Percentiles rank a stretch among this genome's conserved stretches.
Conservation (phyloP, 495 filamentous ascomycete species). For the Aspergillus conjunctus region DNA sequence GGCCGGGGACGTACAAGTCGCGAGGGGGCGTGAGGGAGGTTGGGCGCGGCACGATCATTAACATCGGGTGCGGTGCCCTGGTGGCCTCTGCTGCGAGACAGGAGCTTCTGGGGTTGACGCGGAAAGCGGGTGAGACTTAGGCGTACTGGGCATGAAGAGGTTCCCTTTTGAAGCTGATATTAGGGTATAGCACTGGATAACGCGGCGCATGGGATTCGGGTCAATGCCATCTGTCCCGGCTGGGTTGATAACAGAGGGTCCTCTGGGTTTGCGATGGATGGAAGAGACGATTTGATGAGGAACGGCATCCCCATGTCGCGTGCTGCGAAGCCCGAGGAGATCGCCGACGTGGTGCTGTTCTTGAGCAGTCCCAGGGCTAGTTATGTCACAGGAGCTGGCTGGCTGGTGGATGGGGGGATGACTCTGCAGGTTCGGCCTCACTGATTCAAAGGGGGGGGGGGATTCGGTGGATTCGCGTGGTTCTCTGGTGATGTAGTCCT, state of each 20-base stretch:
- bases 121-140: conserved; percentile 10
- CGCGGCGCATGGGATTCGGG: conserved; percentile 7
- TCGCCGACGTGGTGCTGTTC: conserved; percentile 15
- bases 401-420: conserved; percentile 17
- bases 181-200: conserved; percentile 1
- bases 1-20: not conserved
- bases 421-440: not conserved
- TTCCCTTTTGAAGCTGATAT: not conserved
- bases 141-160: too few relatives aligned
- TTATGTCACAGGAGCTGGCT: conserved; percentile 17
- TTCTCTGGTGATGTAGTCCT: too few relatives aligned
- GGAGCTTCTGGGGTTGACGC: not conserved
- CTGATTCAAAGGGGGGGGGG: too few relatives aligned
- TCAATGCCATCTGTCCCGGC: conserved; percentile 9
- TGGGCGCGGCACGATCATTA: conserved; percentile 9
- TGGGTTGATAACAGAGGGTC: not conserved
- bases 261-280: not conserved
- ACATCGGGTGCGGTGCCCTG: conserved; percentile 1
- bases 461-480: too few relatives aligned
- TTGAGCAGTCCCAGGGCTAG: conserved; percentile 15
- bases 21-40: conserved; percentile 1
- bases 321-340: conserved; percentile 10
- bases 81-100: not conserved
- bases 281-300: not conserved
- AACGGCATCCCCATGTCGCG: conserved; percentile 7